Evolutionary conservation across 2,329 filamentous ascomycete species (phyloP).

Genomic region (Calonectria henricotiae): DNA sequence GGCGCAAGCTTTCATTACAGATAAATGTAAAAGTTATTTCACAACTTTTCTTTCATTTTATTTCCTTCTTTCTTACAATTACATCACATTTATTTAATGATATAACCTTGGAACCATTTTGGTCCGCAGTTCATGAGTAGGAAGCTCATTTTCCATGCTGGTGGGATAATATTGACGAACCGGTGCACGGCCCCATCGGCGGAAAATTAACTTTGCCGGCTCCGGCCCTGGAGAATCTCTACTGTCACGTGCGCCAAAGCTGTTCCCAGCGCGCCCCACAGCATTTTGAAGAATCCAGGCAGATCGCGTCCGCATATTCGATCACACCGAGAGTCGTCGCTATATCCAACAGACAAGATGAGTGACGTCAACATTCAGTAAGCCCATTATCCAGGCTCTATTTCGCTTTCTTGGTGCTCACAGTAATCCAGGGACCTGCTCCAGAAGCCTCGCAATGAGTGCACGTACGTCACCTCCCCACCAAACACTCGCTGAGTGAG

Average conservation of each 20-base stretch:
- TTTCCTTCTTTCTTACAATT: no score
- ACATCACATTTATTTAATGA: no score
- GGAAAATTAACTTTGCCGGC: conserved; percentile 21
- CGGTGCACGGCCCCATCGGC: not conserved
- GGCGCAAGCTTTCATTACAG: no score
- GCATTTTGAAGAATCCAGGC: conserved; percentile 33
- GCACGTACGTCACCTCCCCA: conserved; percentile 32
- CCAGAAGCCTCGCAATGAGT: conserved; percentile 36
- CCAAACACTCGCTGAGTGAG: conserved; percentile 13
- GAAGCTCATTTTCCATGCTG: not conserved
- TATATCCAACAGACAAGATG: conserved; percentile 30
- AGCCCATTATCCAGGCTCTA: not conserved
- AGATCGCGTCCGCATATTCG: conserved; percentile 31
- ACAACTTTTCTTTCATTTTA: no score
- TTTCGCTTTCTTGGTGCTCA: not conserved
- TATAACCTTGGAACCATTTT: no score
- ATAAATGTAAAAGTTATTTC: no score
- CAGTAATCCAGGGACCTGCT: conserved; percentile 30
- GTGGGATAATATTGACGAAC: not conserved
- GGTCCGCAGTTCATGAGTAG: not conserved
- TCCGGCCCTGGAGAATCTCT: not conserved
- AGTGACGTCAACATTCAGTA: conserved; percentile 35
- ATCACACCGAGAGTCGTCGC: conserved; percentile 30
- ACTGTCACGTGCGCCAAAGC: conserved; percentile 21
- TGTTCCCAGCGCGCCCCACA: conserved; percentile 27